A percentile compares a stretch with the other conserved stretches of the same genome.
Conservation (phyloP, 106 monocot species). For the Cymbidium sinense region DNA sequence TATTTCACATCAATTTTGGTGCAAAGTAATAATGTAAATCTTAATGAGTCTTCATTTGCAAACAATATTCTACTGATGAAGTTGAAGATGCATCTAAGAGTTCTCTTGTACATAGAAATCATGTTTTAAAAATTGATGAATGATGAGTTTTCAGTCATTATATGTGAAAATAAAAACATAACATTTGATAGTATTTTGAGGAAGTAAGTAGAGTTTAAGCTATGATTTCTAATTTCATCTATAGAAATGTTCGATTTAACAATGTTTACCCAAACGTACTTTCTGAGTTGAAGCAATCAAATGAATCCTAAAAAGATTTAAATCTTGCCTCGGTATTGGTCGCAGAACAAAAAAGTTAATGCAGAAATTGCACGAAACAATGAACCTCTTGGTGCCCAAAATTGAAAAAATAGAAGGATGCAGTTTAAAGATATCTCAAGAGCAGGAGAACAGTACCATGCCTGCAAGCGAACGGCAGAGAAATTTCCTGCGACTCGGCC, state of each 20-base stretch:
- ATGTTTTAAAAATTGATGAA: too few species aligned
- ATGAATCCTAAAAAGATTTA: background rate
- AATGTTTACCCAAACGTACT: background rate
- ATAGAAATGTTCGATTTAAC: background rate
- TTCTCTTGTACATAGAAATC: too few species aligned
- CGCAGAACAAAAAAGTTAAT: background rate
- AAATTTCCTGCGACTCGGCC: constrained; percentile 70
- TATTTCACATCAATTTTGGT: too few species aligned
- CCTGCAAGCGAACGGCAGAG: constrained; percentile 88
- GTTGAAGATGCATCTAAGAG: too few species aligned
- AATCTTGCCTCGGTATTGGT: background rate
- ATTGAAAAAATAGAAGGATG: background rate
- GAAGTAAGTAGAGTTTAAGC: too few species aligned
- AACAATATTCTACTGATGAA: too few species aligned
- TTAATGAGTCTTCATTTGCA: too few species aligned
- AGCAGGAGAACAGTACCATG: constrained; percentile 45
- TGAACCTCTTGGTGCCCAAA: background rate
- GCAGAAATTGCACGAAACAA: background rate
- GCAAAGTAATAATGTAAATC: too few species aligned
- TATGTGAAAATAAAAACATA: too few species aligned
- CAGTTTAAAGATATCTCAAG: background rate
- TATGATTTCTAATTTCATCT: background rate
- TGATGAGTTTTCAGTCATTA: too few species aligned
- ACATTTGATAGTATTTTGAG: too few species aligned
- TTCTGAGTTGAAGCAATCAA: background rate